Evolutionary conservation across 164 flowering plant genomes (phyloP).

Genomic region (Liriodendron chinense): DNA sequence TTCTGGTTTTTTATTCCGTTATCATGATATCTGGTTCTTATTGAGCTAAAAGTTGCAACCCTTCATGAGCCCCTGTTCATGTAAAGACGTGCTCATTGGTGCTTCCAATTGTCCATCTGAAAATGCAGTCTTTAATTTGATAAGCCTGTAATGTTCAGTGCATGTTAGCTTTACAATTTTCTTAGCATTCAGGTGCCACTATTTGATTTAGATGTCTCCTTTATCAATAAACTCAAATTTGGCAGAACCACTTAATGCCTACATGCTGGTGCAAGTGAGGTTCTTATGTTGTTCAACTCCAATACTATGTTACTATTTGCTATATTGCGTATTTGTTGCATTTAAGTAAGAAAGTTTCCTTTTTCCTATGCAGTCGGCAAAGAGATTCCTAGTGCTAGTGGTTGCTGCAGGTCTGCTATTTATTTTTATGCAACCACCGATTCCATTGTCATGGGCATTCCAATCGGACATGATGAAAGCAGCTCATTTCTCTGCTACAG

Average conservation of each 20-base stretch:
- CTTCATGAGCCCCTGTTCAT: background rate
- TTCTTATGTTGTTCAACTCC: background rate
- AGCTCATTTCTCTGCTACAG: conserved; percentile 68
- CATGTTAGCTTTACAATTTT: no score
- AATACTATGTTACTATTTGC: background rate
- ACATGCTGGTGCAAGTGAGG: background rate
- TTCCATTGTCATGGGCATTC: conserved; percentile 76
- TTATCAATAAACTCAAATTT: no score
- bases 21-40: no score
- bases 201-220: no score
- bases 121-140: no score
- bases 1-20: no score
- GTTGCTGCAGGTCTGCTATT: conserved; percentile 85
- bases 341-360: background rate
- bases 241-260: no score
- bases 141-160: no score
- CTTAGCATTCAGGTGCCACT: no score
- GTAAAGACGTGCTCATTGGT: background rate
- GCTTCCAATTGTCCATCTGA: background rate
- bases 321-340: background rate
- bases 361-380: conserved; percentile 66
- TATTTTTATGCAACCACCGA: conserved; percentile 84
- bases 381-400: conserved; percentile 80
- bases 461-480: conserved; percentile 78
- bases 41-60: background rate